Evolutionary conservation across 1,284 basidiomycete species (phyloP), one percentile per base, ranked within the genome.

Genomic region (Microbotryomycetes sp.): DNA sequence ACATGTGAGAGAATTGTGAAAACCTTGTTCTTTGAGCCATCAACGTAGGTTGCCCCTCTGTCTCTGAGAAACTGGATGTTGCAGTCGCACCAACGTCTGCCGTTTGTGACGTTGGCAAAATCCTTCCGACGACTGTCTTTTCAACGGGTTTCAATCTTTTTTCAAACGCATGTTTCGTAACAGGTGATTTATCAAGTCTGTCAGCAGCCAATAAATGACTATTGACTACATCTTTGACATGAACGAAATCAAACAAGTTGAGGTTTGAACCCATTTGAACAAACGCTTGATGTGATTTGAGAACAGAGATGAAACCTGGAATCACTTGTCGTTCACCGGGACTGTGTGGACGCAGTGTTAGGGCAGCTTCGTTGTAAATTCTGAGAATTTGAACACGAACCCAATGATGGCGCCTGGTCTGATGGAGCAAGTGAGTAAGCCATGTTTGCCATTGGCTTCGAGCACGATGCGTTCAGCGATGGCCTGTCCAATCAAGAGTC

Each of bases 241-340:
- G 97, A 1, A 94, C 97, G 85, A 90, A 96, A 78, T 99, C 96
- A 71, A 92, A 94, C 15, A 98, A 78, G 76, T 98, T 97, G 62
- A 81, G 83, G 78, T 97, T 97, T 77, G 87, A 81, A 54, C 96
- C 96, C 65, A 99, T 86, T 78, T 97, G 94, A 80, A 91, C 89
- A 67, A 88, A 85, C 1, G 92, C 92, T 76, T 94, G 89, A n/a
- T 84, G 83, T 57, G 83, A 83, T 70, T 88, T 82, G 74, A 91
- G 87, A 9, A 88, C 91, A 64, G 86, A 79, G 76, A 87, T 86
- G 55, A 96, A 81, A 16, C 89, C 90, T 2, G 82, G 79, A 76
- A 96, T 85, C 63, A 86, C 83, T 76, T 97, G 92, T 26, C 91
- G 83, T 74, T 98, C 96, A 4, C 93, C 92, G 7, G 92, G 91